Evolutionary conservation across 164 flowering plant genomes (phyloP), one percentile per base, ranked within the genome.

Genomic region (Stephania yunnanensis): DNA sequence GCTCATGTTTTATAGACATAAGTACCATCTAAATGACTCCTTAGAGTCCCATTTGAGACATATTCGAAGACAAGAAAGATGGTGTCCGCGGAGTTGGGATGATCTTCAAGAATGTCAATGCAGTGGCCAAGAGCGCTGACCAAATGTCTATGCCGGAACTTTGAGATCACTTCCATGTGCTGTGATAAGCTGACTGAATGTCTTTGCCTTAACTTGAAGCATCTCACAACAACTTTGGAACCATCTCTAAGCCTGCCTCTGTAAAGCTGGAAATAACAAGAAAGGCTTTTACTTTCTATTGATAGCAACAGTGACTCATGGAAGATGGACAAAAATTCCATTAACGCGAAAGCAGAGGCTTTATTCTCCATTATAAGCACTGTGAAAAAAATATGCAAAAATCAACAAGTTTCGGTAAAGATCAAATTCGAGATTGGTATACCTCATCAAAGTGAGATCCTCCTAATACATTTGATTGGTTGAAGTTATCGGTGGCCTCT

Each of bases 81-180:
- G 3, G 91, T 87, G 81, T 83, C 80, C 0, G 80, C 83, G 0
- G 84, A 74, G 50, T 79, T 81, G 2, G 87, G 89, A 76, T 83
- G 86, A 67, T 90, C 92, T 78, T 82, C 85, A 75, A 83, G 76
- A 48, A 84, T 78, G 52, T 84, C 88, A 19, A 85, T 78, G 81
- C 94, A 89, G 84, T 94, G 98, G 9, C 98, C 98, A 30, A 94
- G 86, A 77, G 88, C 83, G 76, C 98, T 88, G 77, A 90, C 95
- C 78, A 94, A 76, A 81, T 94, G 90, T 20, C 82, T 84, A 79
- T 94, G 92, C 76, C 95, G 84, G 13, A 94, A 83, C 82, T 90
- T 88, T 3, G 95, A 85, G 65, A 90, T 66, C 1, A 78, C 82
- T 79, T 92, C 97, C 81, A 87, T 81, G 65, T 90, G 84, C 71